A percentile compares a stretch with the other conserved stretches of the same genome.
Evolutionary conservation across 306 rosid species (phyloP).

Genomic region (Parietaria judaica): DNA sequence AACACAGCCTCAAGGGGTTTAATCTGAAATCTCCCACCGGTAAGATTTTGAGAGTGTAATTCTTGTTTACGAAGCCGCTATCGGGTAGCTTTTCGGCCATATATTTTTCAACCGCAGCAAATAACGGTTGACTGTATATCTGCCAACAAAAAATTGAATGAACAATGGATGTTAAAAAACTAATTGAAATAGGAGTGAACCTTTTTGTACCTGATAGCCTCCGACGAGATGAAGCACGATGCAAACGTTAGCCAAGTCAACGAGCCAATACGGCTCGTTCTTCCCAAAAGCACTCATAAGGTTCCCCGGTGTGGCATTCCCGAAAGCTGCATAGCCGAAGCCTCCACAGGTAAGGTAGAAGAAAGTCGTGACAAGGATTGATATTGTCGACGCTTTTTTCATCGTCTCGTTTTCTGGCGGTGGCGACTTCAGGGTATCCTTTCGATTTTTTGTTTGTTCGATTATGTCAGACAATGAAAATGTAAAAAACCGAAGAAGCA

Average conservation of each 20-base stretch:
- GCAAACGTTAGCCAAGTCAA: conserved; percentile 60
- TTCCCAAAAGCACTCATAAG: conserved; percentile 72
- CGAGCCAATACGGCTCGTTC: conserved; percentile 68
- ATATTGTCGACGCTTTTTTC: conserved; percentile 57
- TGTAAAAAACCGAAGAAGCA: background rate
- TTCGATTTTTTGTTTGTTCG: background rate
- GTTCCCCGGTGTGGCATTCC: conserved; percentile 58
- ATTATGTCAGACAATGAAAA: background rate
- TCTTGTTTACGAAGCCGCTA: conserved; percentile 31
- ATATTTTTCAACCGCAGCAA: conserved; percentile 53
- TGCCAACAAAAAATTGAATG: conserved; percentile 18
- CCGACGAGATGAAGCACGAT: conserved; percentile 76
- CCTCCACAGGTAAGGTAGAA: conserved; percentile 68
- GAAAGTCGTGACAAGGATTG: conserved; percentile 39
- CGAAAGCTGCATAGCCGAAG: conserved; percentile 78
- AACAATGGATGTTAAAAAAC: background rate
- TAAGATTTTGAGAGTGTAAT: conserved; percentile 33
- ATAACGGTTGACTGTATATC: conserved; percentile 66
- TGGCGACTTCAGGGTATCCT: conserved; percentile 72
- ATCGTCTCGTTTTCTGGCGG: conserved; percentile 65
- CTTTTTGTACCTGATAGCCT: conserved; percentile 55
- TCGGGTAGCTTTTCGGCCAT: conserved; percentile 25
- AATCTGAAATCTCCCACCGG: conserved; percentile 30
- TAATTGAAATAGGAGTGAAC: background rate
- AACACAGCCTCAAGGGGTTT: conserved; percentile 37